Evolutionary conservation across 2,329 filamentous ascomycete genomes (phyloP).

Genomic region (Hirsutella rhossiliensis): DNA sequence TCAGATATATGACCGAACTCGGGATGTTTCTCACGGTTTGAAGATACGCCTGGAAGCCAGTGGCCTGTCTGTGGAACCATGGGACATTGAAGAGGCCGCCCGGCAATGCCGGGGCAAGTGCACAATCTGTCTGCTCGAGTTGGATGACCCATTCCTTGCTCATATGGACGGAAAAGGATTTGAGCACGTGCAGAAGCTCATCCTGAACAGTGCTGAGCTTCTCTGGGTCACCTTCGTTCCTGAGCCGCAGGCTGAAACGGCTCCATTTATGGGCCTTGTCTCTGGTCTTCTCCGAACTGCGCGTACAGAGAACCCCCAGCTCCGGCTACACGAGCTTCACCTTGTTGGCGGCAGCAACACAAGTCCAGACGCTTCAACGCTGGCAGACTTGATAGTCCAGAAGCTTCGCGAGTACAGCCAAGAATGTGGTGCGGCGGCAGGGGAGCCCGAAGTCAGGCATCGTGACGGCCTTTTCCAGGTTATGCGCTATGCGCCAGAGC

Average conservation of each 20-base stretch:
- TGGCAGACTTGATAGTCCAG: neutral
- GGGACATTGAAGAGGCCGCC: too few relatives aligned
- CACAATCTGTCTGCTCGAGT: too few relatives aligned
- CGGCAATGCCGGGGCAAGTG: too few relatives aligned
- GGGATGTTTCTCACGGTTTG: too few relatives aligned
- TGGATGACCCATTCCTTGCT: too few relatives aligned
- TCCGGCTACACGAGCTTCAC: neutral
- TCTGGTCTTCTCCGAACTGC: neutral
- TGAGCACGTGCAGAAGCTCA: too few relatives aligned
- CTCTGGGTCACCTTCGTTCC: neutral
- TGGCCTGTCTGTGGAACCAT: too few relatives aligned
- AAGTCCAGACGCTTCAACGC: neutral
- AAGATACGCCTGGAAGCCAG: too few relatives aligned
- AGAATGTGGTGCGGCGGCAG: neutral
- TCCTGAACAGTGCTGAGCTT: neutral
- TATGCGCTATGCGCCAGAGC: neutral
- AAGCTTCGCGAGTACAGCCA: neutral
- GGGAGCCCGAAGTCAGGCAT: neutral
- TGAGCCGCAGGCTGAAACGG: too few relatives aligned
- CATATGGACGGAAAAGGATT: too few relatives aligned
- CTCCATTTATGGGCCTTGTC: neutral
- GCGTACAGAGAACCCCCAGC: neutral
- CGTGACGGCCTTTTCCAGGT: neutral
- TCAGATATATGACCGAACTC: too few relatives aligned
- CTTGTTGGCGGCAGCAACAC: too few relatives aligned